These are phyloP conservation scores for Flaveria brownii DNA, from an alignment of 129 eudicot species.

Conservation along the genomic window DNA sequence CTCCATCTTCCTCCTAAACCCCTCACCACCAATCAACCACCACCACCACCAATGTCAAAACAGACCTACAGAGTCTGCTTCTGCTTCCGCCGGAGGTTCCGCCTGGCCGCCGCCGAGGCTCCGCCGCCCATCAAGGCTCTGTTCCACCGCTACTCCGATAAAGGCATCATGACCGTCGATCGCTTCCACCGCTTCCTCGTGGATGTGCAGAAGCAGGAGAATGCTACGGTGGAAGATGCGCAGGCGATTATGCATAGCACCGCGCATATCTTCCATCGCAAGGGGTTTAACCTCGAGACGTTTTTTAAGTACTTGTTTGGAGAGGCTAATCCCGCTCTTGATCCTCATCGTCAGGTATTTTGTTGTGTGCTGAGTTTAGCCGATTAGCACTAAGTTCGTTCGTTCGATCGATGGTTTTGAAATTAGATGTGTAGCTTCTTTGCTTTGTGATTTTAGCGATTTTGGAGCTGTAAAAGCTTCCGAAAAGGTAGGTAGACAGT, in stretches of 20 bases:
- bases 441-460: neutral
- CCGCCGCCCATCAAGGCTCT: conserved; percentile 57
- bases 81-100: conserved; percentile 83
- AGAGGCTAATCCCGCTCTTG: conserved; percentile 63
- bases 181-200: conserved; percentile 59
- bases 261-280: conserved; percentile 50
- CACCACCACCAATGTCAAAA: conserved; percentile 33
- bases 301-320: conserved; percentile 75
- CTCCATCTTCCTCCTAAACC: neutral
- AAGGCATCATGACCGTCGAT: conserved; percentile 61
- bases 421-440: no score
- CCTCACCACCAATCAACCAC: neutral
- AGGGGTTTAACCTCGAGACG: conserved; percentile 64
- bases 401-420: no score
- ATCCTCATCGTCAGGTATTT: conserved; percentile 56
- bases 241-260: conserved; percentile 56
- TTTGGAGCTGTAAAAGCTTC: neutral
- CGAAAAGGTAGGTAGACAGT: neutral
- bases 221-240: conserved; percentile 67
- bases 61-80: conserved; percentile 74
- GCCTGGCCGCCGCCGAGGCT: conserved; percentile 66
- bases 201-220: conserved; percentile 59
- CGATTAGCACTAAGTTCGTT: neutral
- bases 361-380: no score
- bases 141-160: conserved; percentile 57